A percentile compares a stretch with the other conserved stretches of the same genome.
Evolutionary conservation across 2,329 filamentous ascomycete species (phyloP).

Genomic region (Microdochium nivale): DNA sequence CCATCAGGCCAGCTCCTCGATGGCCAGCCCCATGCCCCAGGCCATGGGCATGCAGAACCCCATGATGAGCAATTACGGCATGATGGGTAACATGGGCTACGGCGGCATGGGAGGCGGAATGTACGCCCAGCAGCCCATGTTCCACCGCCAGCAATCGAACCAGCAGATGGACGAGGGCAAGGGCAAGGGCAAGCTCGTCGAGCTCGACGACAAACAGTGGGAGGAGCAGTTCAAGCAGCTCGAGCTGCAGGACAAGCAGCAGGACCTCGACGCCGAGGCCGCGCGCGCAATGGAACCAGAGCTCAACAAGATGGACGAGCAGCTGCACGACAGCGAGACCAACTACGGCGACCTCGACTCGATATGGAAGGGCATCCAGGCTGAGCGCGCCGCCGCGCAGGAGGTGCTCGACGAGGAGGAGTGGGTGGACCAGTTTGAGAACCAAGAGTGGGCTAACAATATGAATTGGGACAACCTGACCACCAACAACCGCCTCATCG

Average conservation of each 20-base stretch:
- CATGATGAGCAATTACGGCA: conserved; percentile 42
- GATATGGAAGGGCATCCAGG: conserved; percentile 76
- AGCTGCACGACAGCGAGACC: conserved; percentile 57
- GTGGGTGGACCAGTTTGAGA: conserved; percentile 61
- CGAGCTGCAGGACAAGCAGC: conserved; percentile 30
- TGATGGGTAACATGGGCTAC: conserved; percentile 29
- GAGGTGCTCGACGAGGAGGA: conserved; percentile 54
- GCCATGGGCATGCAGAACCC: conserved; percentile 46
- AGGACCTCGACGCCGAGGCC: conserved; percentile 49
- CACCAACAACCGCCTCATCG: conserved; percentile 28
- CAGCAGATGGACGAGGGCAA: conserved; percentile 44
- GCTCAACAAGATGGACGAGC: conserved; percentile 74
- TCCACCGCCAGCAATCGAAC: conserved; percentile 37
- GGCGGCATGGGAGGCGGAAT: conserved; percentile 43
- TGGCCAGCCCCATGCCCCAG: conserved; percentile 52
- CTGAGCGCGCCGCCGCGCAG: conserved; percentile 64
- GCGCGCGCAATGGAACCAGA: conserved; percentile 68
- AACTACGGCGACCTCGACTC: conserved; percentile 83
- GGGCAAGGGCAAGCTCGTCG: conserved; percentile 88
- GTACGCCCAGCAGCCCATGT: conserved; percentile 52
- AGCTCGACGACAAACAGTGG: conserved; percentile 91
- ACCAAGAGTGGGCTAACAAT: conserved; percentile 67
- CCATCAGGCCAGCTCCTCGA: conserved; percentile 39
- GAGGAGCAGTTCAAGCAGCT: conserved; percentile 93
- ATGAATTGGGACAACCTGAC: conserved; percentile 56